phyloP scores from a whole-genome alignment of 2,329 filamentous ascomycete genomes.

The Ceratocystis lukuohia region DNA sequence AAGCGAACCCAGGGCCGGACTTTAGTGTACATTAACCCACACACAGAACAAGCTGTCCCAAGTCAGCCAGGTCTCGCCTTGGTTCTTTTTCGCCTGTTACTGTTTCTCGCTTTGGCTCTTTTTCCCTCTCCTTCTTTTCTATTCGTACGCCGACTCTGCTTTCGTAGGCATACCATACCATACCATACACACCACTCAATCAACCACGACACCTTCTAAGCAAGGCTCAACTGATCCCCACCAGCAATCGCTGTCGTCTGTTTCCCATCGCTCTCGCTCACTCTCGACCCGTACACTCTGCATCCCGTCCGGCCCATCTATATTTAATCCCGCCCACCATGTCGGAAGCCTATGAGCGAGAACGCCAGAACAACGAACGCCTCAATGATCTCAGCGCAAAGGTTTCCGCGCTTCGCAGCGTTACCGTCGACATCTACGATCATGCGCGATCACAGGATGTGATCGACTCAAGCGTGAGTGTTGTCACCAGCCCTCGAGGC shows the following conservation, averaged over 20 bases:
- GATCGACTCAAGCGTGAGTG: conserved; percentile 70
- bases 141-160: no score
- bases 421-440: conserved; percentile 97
- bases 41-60: conserved; percentile 5
- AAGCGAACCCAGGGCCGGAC: neutral
- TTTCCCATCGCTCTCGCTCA: neutral
- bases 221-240: no score
- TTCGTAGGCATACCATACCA: no score
- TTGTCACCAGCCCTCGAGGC: no score
- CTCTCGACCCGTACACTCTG: neutral
- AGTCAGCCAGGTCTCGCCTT: neutral
- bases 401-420: conserved; percentile 78
- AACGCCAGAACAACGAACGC: conserved; percentile 86
- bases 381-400: conserved; percentile 84
- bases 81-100: neutral
- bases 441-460: conserved; percentile 78
- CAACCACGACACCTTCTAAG: neutral
- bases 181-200: neutral
- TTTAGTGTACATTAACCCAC: neutral
- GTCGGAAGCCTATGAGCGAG: conserved; percentile 67
- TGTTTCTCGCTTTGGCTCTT: neutral
- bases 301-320: neutral
- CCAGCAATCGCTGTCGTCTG: neutral
- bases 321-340: conserved; percentile 30
- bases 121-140: neutral